Percentiles rank a stretch among this genome's conserved stretches.
These are phyloP conservation scores for Berkeleyomyces basicola DNA, from an alignment of 2,329 filamentous ascomycete species.

Conservation along the genomic window DNA sequence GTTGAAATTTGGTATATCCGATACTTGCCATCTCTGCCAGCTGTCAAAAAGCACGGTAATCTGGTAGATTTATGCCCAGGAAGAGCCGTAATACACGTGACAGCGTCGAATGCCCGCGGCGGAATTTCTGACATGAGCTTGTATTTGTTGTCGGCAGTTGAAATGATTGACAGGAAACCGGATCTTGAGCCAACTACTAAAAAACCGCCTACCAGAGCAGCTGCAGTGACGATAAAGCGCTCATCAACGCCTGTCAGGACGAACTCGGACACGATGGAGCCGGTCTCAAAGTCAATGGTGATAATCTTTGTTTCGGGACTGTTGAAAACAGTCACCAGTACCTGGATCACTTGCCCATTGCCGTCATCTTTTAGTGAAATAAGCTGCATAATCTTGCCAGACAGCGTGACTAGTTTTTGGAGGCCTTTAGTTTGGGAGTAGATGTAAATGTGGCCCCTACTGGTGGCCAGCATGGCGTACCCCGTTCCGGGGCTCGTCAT, in stretches of 20 bases:
- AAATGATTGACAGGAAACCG: slow-evolving; percentile 30
- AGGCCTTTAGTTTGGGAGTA: slow-evolving; percentile 22
- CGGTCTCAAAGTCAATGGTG: slow-evolving; percentile 22
- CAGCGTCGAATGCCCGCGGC: slow-evolving; percentile 31
- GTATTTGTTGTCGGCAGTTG: slow-evolving; percentile 5
- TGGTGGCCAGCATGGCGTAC: slow-evolving; percentile 32
- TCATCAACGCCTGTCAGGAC: slow-evolving; percentile 26
- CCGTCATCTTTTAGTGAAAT: slow-evolving; percentile 19
- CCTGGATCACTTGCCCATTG: slow-evolving; percentile 14
- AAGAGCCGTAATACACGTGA: slow-evolving; percentile 47
- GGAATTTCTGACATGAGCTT: slow-evolving; percentile 8
- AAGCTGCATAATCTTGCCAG: slow-evolving; percentile 35
- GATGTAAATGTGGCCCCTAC: slow-evolving; percentile 31
- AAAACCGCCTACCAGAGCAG: slow-evolving; percentile 24
- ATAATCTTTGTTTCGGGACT: slow-evolving; percentile 28
- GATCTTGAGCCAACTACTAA: slow-evolving; percentile 38
- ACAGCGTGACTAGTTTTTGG: slow-evolving; percentile 23
- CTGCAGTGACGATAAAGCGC: slow-evolving; percentile 34
- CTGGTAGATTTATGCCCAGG: slow-evolving; percentile 18
- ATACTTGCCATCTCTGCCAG: slow-evolving; percentile 61
- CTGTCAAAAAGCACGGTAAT: slow-evolving; percentile 42
- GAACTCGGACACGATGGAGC: slow-evolving; percentile 18
- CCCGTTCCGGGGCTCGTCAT: slow-evolving; percentile 25
- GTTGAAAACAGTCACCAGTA: slow-evolving; percentile 32
- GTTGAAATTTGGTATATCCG: slow-evolving; percentile 39